These are phyloP conservation scores for Cyamopsis tetragonoloba DNA, from an alignment of 306 rosid genomes.

Conservation along the genomic window DNA sequence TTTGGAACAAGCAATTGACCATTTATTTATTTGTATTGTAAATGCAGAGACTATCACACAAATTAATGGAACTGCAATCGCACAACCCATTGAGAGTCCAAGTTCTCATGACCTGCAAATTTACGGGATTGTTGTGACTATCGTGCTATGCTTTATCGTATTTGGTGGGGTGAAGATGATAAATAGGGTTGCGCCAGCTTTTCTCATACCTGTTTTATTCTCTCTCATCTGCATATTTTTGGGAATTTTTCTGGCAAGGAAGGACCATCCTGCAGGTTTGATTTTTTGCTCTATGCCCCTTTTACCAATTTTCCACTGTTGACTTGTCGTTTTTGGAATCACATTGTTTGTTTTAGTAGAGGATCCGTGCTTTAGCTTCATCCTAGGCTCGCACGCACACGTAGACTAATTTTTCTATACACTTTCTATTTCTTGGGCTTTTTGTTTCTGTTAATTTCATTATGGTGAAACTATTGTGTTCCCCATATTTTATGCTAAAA, in stretches of 20 bases:
- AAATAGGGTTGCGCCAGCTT: constrained; percentile 98
- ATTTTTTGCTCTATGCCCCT: constrained; percentile 10
- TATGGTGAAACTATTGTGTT: neutral
- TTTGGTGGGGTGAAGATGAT: constrained; percentile 99
- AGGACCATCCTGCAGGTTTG: constrained; percentile 75
- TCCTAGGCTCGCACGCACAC: neutral
- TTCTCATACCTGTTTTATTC: constrained; percentile 86
- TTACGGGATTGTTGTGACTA: constrained; percentile 93
- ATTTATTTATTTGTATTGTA: constrained; percentile 25
- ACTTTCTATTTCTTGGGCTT: neutral
- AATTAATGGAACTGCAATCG: constrained; percentile 64
- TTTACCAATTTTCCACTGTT: neutral
- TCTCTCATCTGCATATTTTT: constrained; percentile 77
- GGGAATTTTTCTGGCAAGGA: constrained; percentile 69
- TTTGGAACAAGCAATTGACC: constrained; percentile 10
- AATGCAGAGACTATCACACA: constrained; percentile 68
- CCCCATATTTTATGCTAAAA: neutral
- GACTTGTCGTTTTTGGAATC: neutral
- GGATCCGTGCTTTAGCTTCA: constrained; percentile 14
- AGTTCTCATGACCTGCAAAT: constrained; percentile 94
- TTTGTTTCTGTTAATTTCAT: neutral
- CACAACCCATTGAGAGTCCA: constrained; percentile 61
- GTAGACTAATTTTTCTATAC: neutral
- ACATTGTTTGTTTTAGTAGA: neutral
- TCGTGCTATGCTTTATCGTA: constrained; percentile 86